Base-by-base conservation (phyloP, 2,329 filamentous ascomycete genomes). In the Graphilbum fragrans region DNA sequence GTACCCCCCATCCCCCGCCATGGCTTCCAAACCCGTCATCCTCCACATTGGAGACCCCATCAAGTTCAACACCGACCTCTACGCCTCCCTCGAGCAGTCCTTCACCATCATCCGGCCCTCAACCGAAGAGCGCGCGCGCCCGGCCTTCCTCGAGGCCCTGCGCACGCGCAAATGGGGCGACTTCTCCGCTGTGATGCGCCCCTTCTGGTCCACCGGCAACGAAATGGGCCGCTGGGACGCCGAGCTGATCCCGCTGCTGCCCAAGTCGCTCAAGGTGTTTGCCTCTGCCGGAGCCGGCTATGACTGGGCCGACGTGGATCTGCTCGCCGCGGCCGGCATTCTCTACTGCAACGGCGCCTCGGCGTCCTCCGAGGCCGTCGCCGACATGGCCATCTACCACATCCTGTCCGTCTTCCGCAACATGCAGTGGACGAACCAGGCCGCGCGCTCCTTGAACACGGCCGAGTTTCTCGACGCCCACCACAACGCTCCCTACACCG, bases 301-400 rank as follows among this genome's bases (percentile, higher is more conserved):
- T 53, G 76, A 82, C 56, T 81, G 77, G 77, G 77, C 74, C 2
- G 73, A 82, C 49, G 75, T 71, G 25, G 65, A 74, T 51, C 56
- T 73, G 2, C 55, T 86, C 41, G 81, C 74, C 2, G 65, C 74
- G 46, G 36, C 44, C 70, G 71, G 76, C 33, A 72, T 83, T 45
- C 60, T 80, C 39, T 86, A 86, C 61, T 86, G 81, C 65, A 86
- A 86, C 59, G 72, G 75, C 4, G 80, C 80, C 3, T 69, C 75
- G 2, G 80, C 82, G 0, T 80, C 79, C 31, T 77, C 78, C 6
- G 82, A 86, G 53, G 74, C 80, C 6, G 81, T 85, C 2, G 80
- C 81, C 39, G 82, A 86, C 56, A 75, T 82, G 46, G 75, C 79
- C 17, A 65, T 84, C 33, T 78, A 77, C 52, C 70, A 82, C 50